Evolutionary conservation across 2,329 filamentous ascomycete species (phyloP).

Genomic region (Aspergillus sp.): DNA sequence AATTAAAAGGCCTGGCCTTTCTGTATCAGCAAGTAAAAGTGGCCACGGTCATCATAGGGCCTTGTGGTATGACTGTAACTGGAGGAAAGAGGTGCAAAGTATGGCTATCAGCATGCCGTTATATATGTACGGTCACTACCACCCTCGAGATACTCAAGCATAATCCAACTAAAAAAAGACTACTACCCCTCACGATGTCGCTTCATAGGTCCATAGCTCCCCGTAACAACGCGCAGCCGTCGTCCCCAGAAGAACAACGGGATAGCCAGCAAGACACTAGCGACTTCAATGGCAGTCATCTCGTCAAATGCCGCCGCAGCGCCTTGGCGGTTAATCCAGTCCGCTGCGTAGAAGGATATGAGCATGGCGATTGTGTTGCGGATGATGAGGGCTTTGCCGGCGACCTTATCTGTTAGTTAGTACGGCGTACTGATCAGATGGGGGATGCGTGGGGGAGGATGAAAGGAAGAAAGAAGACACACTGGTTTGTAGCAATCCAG

Average conservation of each 20-base stretch:
- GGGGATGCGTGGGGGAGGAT: background rate
- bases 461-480: background rate
- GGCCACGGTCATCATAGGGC: background rate
- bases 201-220: conserved; percentile 19
- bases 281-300: conserved; percentile 18
- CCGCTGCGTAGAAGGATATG: conserved; percentile 16
- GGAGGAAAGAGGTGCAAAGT: background rate
- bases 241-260: conserved; percentile 17
- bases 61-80: background rate
- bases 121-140: background rate
- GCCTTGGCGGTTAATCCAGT: conserved; percentile 18
- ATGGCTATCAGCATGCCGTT: background rate
- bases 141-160: background rate
- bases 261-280: conserved; percentile 14
- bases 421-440: background rate
- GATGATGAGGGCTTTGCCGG: conserved; percentile 18
- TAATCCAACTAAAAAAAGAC: background rate
- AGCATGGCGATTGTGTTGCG: conserved; percentile 22
- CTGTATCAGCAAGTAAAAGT: too few species aligned
- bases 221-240: conserved; percentile 11
- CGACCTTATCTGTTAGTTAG: conserved; percentile 8
- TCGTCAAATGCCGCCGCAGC: conserved; percentile 17
- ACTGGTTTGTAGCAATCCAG: conserved; percentile 20
- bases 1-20: too few species aligned
- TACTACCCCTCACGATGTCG: conserved; percentile 5